Percentiles rank a stretch among this genome's conserved stretches.
phyloP scores from a whole-genome alignment of 208 protist species.

The Polymyxa betae region DNA sequence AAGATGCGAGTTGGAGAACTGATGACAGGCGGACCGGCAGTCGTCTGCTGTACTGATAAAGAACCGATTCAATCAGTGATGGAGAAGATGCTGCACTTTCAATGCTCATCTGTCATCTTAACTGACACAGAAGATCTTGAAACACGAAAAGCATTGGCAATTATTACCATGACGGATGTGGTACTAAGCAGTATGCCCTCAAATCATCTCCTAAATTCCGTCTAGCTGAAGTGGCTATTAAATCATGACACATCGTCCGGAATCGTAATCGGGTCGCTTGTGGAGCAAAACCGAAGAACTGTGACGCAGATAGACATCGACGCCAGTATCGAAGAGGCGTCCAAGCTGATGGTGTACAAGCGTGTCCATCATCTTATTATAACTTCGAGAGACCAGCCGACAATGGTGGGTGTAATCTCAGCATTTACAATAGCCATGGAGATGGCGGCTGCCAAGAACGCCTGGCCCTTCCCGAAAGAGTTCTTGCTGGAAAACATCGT shows the following conservation, averaged over 20 bases:
- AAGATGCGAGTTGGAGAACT: neutral
- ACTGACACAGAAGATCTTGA: slow-evolving; percentile 7
- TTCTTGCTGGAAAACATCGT: neutral
- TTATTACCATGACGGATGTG: slow-evolving; percentile 7
- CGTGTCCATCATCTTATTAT: slow-evolving; percentile 31
- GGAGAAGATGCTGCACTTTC: slow-evolving; percentile 28
- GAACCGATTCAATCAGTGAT: neutral
- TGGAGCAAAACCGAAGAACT: neutral
- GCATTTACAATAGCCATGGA: slow-evolving; percentile 2
- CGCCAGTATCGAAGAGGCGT: neutral
- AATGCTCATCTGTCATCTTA: slow-evolving; percentile 33
- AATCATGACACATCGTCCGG: neutral
- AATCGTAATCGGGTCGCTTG: neutral
- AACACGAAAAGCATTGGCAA: slow-evolving; percentile 15
- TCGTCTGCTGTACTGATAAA: neutral
- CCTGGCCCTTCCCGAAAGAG: slow-evolving; percentile 5
- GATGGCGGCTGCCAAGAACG: neutral
- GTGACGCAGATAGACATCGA: neutral
- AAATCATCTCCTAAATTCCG: neutral
- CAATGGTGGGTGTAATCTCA: neutral
- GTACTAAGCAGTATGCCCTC: neutral
- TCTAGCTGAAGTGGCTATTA: slow-evolving; percentile 26
- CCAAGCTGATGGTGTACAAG: slow-evolving; percentile 25
- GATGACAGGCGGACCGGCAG: slow-evolving; percentile 22
- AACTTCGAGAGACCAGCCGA: neutral